Evolutionary conservation across 2,329 filamentous ascomycete species (phyloP).

Genomic region (Tolypocladium endophyticum): DNA sequence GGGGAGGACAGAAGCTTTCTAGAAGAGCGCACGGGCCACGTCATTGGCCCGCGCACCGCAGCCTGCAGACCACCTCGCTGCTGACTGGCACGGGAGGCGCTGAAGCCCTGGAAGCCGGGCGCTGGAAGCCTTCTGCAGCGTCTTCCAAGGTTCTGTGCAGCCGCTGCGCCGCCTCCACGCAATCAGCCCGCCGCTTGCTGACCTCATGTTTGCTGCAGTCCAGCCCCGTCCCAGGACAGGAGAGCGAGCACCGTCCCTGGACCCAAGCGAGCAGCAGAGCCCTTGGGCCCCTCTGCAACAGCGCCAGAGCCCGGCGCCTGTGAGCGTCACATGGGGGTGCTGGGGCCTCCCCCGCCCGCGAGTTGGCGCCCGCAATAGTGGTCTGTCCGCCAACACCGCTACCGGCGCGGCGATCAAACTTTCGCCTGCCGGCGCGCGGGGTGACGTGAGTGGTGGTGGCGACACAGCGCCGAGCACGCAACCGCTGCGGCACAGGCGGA

Average conservation of each 20-base stretch:
- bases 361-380: neutral
- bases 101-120: neutral
- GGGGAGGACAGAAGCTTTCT: constrained; percentile 13
- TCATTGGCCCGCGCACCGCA: neutral
- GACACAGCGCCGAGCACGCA: neutral
- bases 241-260: neutral
- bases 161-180: neutral
- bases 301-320: neutral
- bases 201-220: neutral
- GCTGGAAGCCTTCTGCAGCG: neutral
- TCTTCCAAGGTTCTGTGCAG: neutral
- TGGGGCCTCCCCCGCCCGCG: neutral
- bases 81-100: neutral
- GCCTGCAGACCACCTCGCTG: neutral
- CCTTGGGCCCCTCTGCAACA: neutral
- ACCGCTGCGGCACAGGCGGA: neutral
- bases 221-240: neutral
- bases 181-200: neutral
- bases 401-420: neutral
- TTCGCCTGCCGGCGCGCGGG: neutral
- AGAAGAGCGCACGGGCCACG: constrained; percentile 14
- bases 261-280: neutral
- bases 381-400: neutral
- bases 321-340: neutral
- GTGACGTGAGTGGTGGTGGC: neutral